These are phyloP conservation scores for Lactarius pseudohatsudake DNA, from an alignment of 768 basidiomycete genomes.

Conservation along the genomic window DNA sequence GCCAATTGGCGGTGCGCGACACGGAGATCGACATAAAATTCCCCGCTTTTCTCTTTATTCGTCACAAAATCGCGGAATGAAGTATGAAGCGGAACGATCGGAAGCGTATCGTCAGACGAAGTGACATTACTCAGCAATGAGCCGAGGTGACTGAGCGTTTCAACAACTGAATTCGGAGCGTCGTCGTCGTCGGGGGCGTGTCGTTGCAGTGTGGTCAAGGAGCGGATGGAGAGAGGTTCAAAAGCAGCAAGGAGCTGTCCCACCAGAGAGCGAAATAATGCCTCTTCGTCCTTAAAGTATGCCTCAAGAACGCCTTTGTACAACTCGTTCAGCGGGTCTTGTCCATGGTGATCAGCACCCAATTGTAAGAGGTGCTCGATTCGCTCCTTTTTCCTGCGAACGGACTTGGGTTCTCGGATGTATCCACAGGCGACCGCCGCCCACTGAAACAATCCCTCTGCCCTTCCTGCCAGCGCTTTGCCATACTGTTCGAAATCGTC, in stretches of 20 bases:
- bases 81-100: neutral
- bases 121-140: constrained; percentile 10
- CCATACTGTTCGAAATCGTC: neutral
- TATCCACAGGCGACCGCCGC: constrained; percentile 1
- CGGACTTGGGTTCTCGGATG: neutral
- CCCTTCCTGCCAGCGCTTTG: neutral
- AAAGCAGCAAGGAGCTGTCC: constrained; percentile 7
- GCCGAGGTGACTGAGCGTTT: neutral
- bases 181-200: neutral
- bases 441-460: constrained; percentile 4
- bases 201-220: constrained; percentile 1
- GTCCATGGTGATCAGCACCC: neutral
- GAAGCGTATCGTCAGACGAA: neutral
- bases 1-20: neutral
- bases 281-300: neutral
- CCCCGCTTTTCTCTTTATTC: neutral
- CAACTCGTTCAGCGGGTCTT: neutral
- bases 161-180: neutral
- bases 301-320: neutral
- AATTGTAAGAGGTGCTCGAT: neutral
- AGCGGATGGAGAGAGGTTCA: constrained; percentile 3
- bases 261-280: neutral
- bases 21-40: neutral
- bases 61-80: constrained; percentile 3
- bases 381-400: neutral